Conservation (phyloP, 225 moss, liverwort and hornwort genomes). For the Pleurozium schreberi region DNA sequence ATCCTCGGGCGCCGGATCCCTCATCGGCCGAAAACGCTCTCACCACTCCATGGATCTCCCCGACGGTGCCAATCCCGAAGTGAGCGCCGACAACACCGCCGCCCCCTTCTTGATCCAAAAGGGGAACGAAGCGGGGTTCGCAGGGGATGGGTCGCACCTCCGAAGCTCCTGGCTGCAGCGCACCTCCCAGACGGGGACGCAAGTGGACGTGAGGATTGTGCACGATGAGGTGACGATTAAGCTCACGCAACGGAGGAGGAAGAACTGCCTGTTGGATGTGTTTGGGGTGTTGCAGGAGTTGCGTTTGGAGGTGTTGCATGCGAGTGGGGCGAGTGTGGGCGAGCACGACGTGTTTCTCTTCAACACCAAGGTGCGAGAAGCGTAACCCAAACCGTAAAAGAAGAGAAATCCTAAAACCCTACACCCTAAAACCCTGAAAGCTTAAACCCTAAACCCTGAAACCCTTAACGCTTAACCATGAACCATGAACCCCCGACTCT, state of each 20-base stretch:
- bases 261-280: conserved; percentile 42
- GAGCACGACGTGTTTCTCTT: conserved; percentile 81
- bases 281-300: conserved; percentile 50
- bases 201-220: conserved; percentile 71
- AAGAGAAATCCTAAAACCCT: not conserved
- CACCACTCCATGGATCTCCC: conserved; percentile 9
- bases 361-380: conserved; percentile 55
- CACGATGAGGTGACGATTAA: conserved; percentile 79
- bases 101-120: conserved; percentile 7
- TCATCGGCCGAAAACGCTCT: conserved; percentile 13
- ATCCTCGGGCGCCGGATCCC: not conserved
- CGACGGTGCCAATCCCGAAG: not conserved
- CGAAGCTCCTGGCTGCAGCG: conserved; percentile 71
- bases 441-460: not conserved
- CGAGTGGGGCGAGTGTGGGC: conserved; percentile 63
- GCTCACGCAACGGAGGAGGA: conserved; percentile 39
- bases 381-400: too few relatives aligned
- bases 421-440: not conserved
- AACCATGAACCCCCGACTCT: not conserved
- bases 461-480: too few relatives aligned
- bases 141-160: conserved; percentile 24
- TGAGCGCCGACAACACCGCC: not conserved
- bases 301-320: conserved; percentile 60
- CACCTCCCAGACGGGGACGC: conserved; percentile 60
- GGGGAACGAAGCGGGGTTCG: conserved; percentile 14